Evolutionary conservation across 345 rosid genomes (phyloP).

Genomic region (Leavenworthia alabamica): DNA sequence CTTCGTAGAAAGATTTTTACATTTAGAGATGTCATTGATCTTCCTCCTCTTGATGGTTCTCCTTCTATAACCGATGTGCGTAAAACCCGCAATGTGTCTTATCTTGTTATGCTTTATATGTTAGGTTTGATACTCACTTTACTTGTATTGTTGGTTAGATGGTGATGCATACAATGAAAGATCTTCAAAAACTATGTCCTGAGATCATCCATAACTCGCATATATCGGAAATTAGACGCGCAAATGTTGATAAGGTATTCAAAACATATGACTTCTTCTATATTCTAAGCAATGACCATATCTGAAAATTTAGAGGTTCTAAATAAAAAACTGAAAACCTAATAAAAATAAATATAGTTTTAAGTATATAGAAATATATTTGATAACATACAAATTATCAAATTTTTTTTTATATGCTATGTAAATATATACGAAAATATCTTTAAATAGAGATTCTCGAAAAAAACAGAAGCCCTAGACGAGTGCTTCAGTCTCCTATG

Average conservation of each 20-base stretch:
- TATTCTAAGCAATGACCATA: too few species aligned
- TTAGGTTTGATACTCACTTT: neutral
- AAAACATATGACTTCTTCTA: neutral
- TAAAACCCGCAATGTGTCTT: neutral
- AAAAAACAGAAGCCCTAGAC: too few species aligned
- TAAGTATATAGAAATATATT: too few species aligned
- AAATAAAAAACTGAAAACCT: too few species aligned
- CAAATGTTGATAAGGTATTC: conserved; percentile 49
- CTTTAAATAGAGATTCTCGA: too few species aligned
- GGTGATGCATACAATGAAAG: conserved; percentile 54
- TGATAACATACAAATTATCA: too few species aligned
- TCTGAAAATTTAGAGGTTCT: too few species aligned
- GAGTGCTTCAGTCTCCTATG: too few species aligned
- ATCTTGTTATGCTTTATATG: neutral
- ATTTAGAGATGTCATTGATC: conserved; percentile 66
- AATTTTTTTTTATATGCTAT: too few species aligned
- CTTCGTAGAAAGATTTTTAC: conserved; percentile 54
- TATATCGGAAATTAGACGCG: conserved; percentile 38
- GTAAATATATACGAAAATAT: too few species aligned
- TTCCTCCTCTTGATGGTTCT: conserved; percentile 47
- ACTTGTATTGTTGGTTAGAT: conserved; percentile 37
- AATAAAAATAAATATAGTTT: too few species aligned
- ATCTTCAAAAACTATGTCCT: conserved; percentile 58
- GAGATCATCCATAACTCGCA: conserved; percentile 42
- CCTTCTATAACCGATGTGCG: conserved; percentile 46